These are phyloP conservation scores for Mortierella sp. DNA, from an alignment of 371 early-diverging fungal genomes.

Conservation along the genomic window DNA sequence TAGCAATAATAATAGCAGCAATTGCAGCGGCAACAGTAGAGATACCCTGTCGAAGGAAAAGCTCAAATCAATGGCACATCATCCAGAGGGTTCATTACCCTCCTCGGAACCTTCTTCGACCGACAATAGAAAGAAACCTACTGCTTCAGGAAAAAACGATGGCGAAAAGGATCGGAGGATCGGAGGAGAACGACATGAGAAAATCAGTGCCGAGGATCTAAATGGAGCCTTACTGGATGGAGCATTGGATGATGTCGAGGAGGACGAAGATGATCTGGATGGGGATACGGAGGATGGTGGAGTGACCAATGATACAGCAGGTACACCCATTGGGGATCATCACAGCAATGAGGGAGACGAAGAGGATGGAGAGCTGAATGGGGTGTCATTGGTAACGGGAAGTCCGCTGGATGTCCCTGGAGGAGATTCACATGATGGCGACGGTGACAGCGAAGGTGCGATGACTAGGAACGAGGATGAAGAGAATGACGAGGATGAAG, in stretches of 20 bases:
- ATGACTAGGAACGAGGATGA: constrained; percentile 27
- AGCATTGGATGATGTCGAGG: constrained; percentile 35
- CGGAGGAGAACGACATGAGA: constrained; percentile 5
- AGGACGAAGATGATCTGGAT: constrained; percentile 40
- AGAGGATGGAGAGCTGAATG: constrained; percentile 12
- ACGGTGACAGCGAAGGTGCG: constrained; percentile 11
- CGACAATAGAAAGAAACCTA: background rate
- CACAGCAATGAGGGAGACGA: constrained; percentile 32
- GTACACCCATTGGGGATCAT: constrained; percentile 2
- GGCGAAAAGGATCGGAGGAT: background rate
- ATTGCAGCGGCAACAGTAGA: background rate
- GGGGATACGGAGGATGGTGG: constrained; percentile 33
- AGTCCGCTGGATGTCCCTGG: constrained; percentile 27
- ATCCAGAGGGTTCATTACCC: no score
- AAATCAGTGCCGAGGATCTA: constrained; percentile 31
- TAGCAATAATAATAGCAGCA: constrained; percentile 13
- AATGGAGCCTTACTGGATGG: constrained; percentile 34
- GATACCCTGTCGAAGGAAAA: background rate
- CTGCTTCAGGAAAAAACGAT: no score
- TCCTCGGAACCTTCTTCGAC: no score
- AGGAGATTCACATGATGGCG: constrained; percentile 11
- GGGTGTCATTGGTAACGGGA: constrained; percentile 4
- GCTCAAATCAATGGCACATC: no score
- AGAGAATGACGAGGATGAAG: constrained; percentile 24
- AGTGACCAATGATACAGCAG: constrained; percentile 1